Base-by-base conservation (phyloP, 495 filamentous ascomycete genomes). In the Penicilliopsis zonata region DNA sequence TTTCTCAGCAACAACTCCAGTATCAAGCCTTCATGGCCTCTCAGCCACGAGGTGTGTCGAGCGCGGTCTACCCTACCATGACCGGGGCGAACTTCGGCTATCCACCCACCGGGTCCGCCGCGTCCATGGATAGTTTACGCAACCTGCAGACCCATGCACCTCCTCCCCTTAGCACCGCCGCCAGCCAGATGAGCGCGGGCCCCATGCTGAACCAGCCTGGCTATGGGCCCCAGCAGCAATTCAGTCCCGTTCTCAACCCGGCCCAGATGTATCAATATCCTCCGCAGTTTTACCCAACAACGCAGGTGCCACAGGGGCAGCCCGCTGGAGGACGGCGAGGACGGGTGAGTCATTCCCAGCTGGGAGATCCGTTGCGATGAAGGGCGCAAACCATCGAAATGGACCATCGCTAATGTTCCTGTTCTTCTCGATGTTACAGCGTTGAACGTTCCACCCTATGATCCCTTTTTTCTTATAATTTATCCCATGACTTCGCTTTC, bases 261-360 rank as follows among this genome's bases (percentile, higher is more conserved):
- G 49, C 55, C 39, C 53, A 63, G 46, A 63, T 71, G 64, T 68
- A 67, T 44, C 64, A 63, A 43, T 70, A 68, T 45, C 57, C 65
- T 39, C 57, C 66, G 31, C 63, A 67, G 42, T 70, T 54, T 42
- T 65, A 64, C 42, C 36, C 55, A 17, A 63, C 63, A 46, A 42
- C 63, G 38, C 64, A 65, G 41, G 42, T 53, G 22, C 52, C 56
- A 34, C 59, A 57, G 41, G 50, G 60, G 40, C 60, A 67, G 50
- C 41, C 57, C 34, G 47, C 52, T 42, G 59, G 59, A 42, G 65
- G 63, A 32, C 57, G 67, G 48, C 64, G 64, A 50, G 67, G 60
- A 55, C 60, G 65, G 43, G 59, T 63, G 44, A 64, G 57, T 53
- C 30, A 35, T 33, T 40, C 31, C 27, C 32, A 24, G 13, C 16